Base-by-base conservation (phyloP, 2,329 filamentous ascomycete genomes). In the Neurospora sp. region DNA sequence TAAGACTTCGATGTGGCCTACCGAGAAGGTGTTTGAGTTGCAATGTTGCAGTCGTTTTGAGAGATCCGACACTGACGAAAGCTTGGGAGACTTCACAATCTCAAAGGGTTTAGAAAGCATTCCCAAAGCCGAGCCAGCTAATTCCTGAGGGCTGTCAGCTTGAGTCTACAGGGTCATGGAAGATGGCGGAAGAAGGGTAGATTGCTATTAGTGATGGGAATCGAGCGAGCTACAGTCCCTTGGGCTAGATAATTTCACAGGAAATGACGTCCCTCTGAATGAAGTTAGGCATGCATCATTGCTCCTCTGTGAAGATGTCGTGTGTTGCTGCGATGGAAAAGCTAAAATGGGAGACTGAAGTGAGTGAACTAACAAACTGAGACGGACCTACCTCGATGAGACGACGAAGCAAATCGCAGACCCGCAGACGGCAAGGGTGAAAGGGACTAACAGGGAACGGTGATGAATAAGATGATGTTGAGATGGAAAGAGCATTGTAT, bases 141-240 rank as follows among this genome's bases (percentile, higher is more conserved):
- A 1, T 62, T 62, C 52, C 1, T 33, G 23, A 17, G 1, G 0
- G 28, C 12, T 62, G 0, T 28, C 23, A 36, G 23, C 28, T 33
- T 62, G 6, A 1, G 6, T n/a, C 15, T 33, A 17, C 28, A 15
- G 3, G 15, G 12, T n/a, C 8, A 0, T 0, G 23, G 15, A 33
- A 62, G 12, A 62, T 62, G 12, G 12, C 11, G 0, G 52, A 33
- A 33, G 12, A 33, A 17, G 12, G 5, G 23, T 15, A 33, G 6
- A 62, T 10, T 17, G 6, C 17, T 6, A 2, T 0, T 10, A 41
- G 0, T 33, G 8, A 10, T 33, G 0, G 12, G 0, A 17, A 17
- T 33, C 5, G 0, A 1, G 12, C 6, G 0, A 33, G 0, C 15
- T 10, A 10, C 0, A 62, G 12, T 17, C 4, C 3, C 6, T 17